Conservation (phyloP, 345 rosid species). For the Eucalyptus regnans region DNA sequence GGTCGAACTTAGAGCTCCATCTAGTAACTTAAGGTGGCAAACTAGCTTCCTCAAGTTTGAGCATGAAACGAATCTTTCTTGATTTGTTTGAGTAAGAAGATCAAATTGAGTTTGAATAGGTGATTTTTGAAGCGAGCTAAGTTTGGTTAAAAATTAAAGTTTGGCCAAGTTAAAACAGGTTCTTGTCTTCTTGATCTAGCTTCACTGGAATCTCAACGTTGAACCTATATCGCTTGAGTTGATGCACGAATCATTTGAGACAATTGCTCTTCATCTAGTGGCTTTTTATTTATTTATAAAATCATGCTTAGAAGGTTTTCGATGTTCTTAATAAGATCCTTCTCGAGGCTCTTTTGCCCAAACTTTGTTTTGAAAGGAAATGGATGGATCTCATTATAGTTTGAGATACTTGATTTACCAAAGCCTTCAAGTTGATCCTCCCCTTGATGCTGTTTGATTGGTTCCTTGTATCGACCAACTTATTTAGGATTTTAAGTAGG, state of each 20-base stretch:
- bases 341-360: neutral
- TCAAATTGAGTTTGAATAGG: neutral
- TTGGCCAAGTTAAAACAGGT: neutral
- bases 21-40: neutral
- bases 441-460: neutral
- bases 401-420: neutral
- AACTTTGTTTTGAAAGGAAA: neutral
- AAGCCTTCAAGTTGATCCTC: neutral
- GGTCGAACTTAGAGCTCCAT: neutral
- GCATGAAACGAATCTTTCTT: neutral
- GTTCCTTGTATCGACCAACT: neutral
- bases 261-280: neutral
- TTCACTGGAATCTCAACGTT: neutral
- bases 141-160: neutral
- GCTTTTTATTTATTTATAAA: neutral
- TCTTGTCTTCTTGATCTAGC: neutral
- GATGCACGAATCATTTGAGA: neutral
- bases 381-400: neutral
- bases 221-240: neutral
- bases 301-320: neutral
- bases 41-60: neutral
- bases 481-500: neutral
- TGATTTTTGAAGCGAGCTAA: neutral
- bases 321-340: neutral
- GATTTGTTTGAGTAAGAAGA: neutral